Base-by-base conservation (phyloP, 1,284 basidiomycete species). In the Vanrija pseudolonga region DNA sequence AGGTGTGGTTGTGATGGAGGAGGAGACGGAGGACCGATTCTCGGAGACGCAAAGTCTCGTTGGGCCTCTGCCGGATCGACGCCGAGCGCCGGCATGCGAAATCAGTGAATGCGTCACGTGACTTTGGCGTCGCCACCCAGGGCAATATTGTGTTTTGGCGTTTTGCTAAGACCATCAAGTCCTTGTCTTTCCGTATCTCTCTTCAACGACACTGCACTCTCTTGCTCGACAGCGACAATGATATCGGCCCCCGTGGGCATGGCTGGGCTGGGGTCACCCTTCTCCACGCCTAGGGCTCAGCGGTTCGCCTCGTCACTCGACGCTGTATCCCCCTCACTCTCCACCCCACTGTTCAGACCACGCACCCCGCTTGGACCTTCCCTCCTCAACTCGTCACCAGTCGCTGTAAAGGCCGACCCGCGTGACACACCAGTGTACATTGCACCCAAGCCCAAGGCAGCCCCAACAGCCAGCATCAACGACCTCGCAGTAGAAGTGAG, bases 401-500 rank as follows among this genome's bases (percentile, higher is more conserved):
- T 32, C 32, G 32, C 32, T 14, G 32, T 32, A 9, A 32, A 32
- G 32, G 12, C 32, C 47, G 18, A 39, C 24, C 40, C 26, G 26
- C 40, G 40, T 42, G 26, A 20, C 20, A 18, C 8, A 24, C 41
- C 18, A 26, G 18, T 32, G 12, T 32, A 32, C 32, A 32, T 14
- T 32, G 39, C n/a, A 41, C 6, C 40, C 15, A 45, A 44, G 37
- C 19, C 39, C 23, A 20, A 42, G 38, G 19, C n/a, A 19, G 32
- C 36, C 15, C 43, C 37, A 17, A 18, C 43, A n/a, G 44, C 47
- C 9, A 51, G 57, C 23, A 49, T 66, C 18, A 51, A 45, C 9
- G 59, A 63, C 46, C 57, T 68, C 12, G 63, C 66, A 3, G 37
- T 56, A 17, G 66, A 68, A 53, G 66, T 68, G 20, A 50, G 63